A percentile compares a stretch with the other conserved stretches of the same genome.
These are phyloP conservation scores for Trypanosoma mega DNA, from an alignment of 208 protist genomes.

Conservation along the genomic window DNA sequence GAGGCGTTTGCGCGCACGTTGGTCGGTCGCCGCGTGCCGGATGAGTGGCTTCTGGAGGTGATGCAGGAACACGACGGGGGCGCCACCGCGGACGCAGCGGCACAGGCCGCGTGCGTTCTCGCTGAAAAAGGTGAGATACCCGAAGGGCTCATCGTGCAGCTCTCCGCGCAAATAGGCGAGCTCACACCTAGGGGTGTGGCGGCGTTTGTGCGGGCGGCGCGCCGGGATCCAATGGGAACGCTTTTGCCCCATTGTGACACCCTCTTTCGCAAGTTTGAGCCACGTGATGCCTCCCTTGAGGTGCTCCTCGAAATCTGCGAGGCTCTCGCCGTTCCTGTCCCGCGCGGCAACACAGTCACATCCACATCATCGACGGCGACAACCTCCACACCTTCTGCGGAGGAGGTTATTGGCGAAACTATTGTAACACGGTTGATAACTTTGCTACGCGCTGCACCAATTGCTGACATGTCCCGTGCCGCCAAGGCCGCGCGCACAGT, in stretches of 20 bases:
- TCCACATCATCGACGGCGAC: too few species aligned
- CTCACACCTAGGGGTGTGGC: slow-evolving; percentile 28
- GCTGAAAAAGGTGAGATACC: slow-evolving; percentile 26
- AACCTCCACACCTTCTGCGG: too few species aligned
- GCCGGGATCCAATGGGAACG: slow-evolving; percentile 32
- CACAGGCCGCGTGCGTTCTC: slow-evolving; percentile 23
- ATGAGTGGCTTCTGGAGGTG: slow-evolving; percentile 31
- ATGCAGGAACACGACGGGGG: slow-evolving; percentile 22
- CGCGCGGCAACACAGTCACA: slow-evolving; percentile 30
- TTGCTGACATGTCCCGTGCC: too few species aligned
- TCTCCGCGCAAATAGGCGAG: slow-evolving; percentile 12
- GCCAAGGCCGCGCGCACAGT: slow-evolving; percentile 12
- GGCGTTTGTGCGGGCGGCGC: slow-evolving; percentile 31
- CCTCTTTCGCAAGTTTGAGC: slow-evolving; percentile 14
- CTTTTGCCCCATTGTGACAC: slow-evolving; percentile 24
- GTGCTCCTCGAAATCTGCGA: slow-evolving; percentile 27
- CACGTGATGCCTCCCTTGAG: slow-evolving; percentile 25
- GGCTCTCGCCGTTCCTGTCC: slow-evolving; percentile 24
- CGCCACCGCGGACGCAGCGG: slow-evolving; percentile 13
- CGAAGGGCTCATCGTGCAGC: slow-evolving; percentile 24
- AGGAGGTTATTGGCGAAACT: slow-evolving; percentile 24
- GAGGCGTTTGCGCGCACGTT: slow-evolving; percentile 26
- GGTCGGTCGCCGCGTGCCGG: slow-evolving; percentile 16
- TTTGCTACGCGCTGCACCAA: too few species aligned
- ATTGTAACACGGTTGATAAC: slow-evolving; percentile 23